phyloP scores from a whole-genome alignment of 1,284 basidiomycete species.

The Cerioporus squamosus region DNA sequence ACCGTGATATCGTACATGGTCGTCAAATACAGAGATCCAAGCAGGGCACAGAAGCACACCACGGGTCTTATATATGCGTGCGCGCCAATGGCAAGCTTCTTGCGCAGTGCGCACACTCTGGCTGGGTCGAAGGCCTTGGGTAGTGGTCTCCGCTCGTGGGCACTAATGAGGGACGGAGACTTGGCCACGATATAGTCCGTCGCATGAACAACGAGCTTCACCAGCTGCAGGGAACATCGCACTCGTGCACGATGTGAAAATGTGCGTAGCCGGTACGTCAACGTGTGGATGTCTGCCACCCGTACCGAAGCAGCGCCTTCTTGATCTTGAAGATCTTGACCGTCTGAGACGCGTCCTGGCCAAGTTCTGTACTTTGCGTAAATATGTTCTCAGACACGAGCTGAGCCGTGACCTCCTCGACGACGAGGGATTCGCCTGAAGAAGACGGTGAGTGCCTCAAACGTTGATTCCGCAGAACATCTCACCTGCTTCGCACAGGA shows the following conservation, averaged over 20 bases:
- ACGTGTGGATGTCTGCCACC: background rate
- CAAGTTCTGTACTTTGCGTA: conserved; percentile 16
- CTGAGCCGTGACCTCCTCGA: conserved; percentile 2
- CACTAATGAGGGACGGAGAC: no score
- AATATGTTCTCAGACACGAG: conserved; percentile 14
- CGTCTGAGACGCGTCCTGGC: conserved; percentile 6
- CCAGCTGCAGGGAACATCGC: no score
- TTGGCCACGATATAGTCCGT: no score
- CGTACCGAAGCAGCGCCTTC: background rate
- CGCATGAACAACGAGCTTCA: no score
- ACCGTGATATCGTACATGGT: background rate
- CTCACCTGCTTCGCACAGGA: conserved; percentile 45
- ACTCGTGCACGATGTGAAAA: no score
- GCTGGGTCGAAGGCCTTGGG: no score
- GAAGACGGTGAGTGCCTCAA: background rate
- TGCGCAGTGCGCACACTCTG: no score
- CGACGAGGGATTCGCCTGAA: conserved; percentile 6
- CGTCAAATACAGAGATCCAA: background rate
- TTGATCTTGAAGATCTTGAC: conserved; percentile 15
- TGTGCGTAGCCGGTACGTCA: no score
- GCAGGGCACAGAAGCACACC: background rate
- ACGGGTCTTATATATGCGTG: background rate
- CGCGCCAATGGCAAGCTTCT: no score
- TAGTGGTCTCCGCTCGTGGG: no score
- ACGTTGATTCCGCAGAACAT: background rate